phyloP scores from a whole-genome alignment of 2,329 filamentous ascomycete genomes.

The Colletotrichum gigasporum region DNA sequence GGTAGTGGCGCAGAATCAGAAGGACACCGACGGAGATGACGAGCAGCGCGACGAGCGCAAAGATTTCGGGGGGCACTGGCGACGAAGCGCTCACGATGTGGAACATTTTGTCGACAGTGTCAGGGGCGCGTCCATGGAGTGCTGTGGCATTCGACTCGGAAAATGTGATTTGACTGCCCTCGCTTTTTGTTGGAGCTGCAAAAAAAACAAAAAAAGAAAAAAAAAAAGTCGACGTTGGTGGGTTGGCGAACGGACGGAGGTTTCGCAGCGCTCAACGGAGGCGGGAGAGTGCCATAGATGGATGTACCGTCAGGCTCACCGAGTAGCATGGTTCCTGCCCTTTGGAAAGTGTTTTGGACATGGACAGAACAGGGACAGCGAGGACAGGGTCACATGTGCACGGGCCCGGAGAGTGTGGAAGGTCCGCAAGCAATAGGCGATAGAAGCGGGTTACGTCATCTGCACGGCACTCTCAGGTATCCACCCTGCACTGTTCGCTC shows the following conservation, averaged over 20 bases:
- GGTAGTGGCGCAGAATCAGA: conserved; percentile 86
- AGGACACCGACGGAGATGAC: conserved; percentile 81
- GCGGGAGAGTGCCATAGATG: neutral
- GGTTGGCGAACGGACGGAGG: neutral
- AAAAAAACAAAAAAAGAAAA: no score
- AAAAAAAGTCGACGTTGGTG: neutral
- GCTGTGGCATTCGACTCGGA: neutral
- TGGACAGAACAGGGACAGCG: neutral
- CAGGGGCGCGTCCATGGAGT: conserved; percentile 23
- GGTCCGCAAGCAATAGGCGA: conserved; percentile 20
- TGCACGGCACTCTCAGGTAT: neutral
- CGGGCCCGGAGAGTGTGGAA: conserved; percentile 23
- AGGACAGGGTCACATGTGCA: conserved; percentile 26
- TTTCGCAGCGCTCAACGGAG: neutral
- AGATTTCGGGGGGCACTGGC: conserved; percentile 81
- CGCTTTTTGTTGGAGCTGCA: neutral
- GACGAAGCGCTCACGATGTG: conserved; percentile 63
- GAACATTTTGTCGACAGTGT: conserved; percentile 53
- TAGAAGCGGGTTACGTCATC: conserved; percentile 23
- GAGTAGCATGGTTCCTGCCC: neutral
- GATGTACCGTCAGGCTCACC: neutral
- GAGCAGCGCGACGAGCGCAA: conserved; percentile 77
- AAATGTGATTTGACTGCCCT: neutral
- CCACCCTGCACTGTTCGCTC: conserved; percentile 2
- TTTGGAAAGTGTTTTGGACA: neutral